These are phyloP conservation scores for Huntiella moniliformis DNA, from an alignment of 2,329 filamentous ascomycete species.

Conservation along the genomic window DNA sequence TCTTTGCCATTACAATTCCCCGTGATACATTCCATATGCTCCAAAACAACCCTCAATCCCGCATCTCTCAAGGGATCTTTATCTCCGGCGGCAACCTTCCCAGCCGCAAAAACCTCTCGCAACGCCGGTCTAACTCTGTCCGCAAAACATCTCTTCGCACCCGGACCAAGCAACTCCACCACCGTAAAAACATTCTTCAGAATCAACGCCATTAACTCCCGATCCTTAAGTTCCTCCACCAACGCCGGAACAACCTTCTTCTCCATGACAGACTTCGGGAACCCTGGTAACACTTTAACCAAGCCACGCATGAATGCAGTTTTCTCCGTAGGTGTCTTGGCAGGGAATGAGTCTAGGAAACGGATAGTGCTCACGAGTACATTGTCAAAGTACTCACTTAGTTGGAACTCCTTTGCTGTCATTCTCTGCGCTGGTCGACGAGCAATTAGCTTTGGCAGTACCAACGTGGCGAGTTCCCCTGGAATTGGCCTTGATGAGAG, in stretches of 20 bases:
- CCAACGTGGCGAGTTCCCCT: slow-evolving; percentile 52
- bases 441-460: slow-evolving; percentile 73
- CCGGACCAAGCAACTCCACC: slow-evolving; percentile 45
- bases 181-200: slow-evolving; percentile 89
- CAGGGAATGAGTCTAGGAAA: slow-evolving; percentile 77
- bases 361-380: slow-evolving; percentile 90
- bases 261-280: slow-evolving; percentile 82
- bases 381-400: slow-evolving; percentile 93
- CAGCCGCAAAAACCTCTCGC: slow-evolving; percentile 61
- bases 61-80: slow-evolving; percentile 72
- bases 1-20: slow-evolving; percentile 76
- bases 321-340: slow-evolving; percentile 84
- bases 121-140: slow-evolving; percentile 74
- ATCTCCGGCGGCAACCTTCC: slow-evolving; percentile 39
- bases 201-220: slow-evolving; percentile 65
- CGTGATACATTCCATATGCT: slow-evolving; percentile 59
- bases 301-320: slow-evolving; percentile 78
- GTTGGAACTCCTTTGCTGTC: slow-evolving; percentile 77
- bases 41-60: slow-evolving; percentile 75
- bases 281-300: slow-evolving; percentile 71
- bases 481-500: slow-evolving; percentile 64
- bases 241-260: slow-evolving; percentile 83
- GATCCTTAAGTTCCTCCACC: slow-evolving; percentile 85
- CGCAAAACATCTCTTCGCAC: slow-evolving; percentile 55
- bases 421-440: slow-evolving; percentile 72